Base-by-base conservation (phyloP, 352 stramenopile species). In the Globisporangium parvum region DNA sequence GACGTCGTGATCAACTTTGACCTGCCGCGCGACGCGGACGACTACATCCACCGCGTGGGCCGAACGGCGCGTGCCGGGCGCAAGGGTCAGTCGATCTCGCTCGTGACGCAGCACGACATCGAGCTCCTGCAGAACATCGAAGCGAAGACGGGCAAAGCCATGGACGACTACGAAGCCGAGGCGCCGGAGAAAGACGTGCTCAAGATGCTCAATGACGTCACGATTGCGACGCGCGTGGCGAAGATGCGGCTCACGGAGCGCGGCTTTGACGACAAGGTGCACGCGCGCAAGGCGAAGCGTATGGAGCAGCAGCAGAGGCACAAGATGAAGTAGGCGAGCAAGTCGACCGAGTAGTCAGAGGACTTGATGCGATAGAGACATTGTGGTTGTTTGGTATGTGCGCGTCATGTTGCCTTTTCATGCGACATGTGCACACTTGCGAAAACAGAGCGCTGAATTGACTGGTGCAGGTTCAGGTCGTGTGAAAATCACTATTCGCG, bases 1-100 rank as follows among this genome's bases (percentile, higher is more conserved):
- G 95, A 98, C 66, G 70, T 99, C 3, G 97, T 99, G 21, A 73
- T 99, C 44, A 99, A 99, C 70, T 98, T 95, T 40, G 97, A 99
- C 69, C 60, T 99, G 21, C 97, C 97, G 5, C 80, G 90, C 26
- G 89, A 93, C 52, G 69, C 94, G n/a, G 87, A 97, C 42, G 95
- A 98, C 67, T 99, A 99, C 68, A 93, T 99, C 40, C 97, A 99
- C 68, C 88, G 97, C 31, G 94, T 99, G 33, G 96, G 97, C 50
- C 84, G 97, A 65, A 99, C 96, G 2, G 95, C 94, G 11, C 85
- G 96, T 69, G 93, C 93, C 0, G 96, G 97, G 8, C 73, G 92
- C 51, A 74, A 77, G 47, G 96, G 97, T 31, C 76, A 86, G 44
- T 92, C 96, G 12, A 93, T 99, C 35, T 97, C 90, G 59, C 73